Evolutionary conservation across 257 asterid genomes (phyloP), one percentile per base, ranked within the genome.

Genomic region (Primulina tabacum): DNA sequence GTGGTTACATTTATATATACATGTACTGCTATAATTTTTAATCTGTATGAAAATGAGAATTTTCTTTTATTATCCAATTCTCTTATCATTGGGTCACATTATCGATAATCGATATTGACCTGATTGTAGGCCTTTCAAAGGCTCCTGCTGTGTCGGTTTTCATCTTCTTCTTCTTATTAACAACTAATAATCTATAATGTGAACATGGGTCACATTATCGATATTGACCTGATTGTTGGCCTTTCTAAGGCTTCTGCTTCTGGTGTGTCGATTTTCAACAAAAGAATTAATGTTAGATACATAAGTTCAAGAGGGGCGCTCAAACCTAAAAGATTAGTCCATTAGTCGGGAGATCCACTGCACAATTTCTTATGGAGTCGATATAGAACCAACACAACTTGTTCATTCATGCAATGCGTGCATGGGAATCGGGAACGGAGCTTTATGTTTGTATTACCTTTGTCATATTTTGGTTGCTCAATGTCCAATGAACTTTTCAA

Each of bases 401-500:
- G 55, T 47, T 47, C 14, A 14, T 14, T 47, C 55, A 14, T 47
- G n/a, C 55, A 14, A 14, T 14, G 55, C n/a, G 2, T 4, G 24
- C 24, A 21, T 21, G 24, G 24, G 24, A 21, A 21, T 21, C 0
- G 55, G 18, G 55, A 12, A 47, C 14, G 18, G 7, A 14, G 55
- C 14, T 47, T 18, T 14, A 47, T 47, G 14, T 3, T 40, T 2
- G 16, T 40, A 38, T 10, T 4, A 47, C 55, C 5, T 47, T 14
- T 47, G 18, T 14, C 55, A 14, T 47, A 47, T 47, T 47, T 47
- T 14, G 55, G 6, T 47, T 47, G 55, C 4, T 14, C 17, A 10
- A 40, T 40, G 14, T 14, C 14, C 55, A 47, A 47, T 14, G 56
- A 69, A 62, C 30, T 72, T 16, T 60, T 53, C 50, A 67, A 62